Base-by-base conservation (phyloP, 2,329 filamentous ascomycete genomes). In the Bipolaris cookei region DNA sequence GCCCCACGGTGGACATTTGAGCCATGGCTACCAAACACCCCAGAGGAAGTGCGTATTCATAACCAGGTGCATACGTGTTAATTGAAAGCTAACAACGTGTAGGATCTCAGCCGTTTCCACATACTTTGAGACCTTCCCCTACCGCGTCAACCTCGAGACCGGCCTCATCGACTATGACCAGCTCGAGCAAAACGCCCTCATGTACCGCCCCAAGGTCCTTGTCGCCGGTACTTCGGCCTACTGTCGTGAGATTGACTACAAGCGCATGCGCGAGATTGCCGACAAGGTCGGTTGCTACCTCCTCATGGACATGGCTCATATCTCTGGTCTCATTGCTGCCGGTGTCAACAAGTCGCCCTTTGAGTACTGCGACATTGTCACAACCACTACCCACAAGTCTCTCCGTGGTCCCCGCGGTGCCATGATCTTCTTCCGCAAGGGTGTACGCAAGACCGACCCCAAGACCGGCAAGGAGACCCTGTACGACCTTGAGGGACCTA, bases 381-480 rank as follows among this genome's bases (percentile, higher is more conserved):
- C 95, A 45, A 99, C 95, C 20, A 99, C 95, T 35, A 97, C 92
- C 61, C 95, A 99, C 85, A 99, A 99, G 84, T 96, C 92, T 58
- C 86, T 99, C 63, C 90, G 95, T 75, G 95, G 95, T 35, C 95
- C 95, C 35, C 88, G 95, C 73, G 95, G 95, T 67, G 95, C 95
- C 70, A 91, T 99, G 87, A 99, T 99, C 78, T 99, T 99, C 85
- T 99, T 89, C 87, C 90, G 95, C 69, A 96, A 91, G 79, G 95
- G 95, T 62, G 90, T 97, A 32, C 86, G 94, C 67, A 88, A 86
- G 75, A 87, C 88, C 50, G 90, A 96, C 77, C 80, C 89, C 60
- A 97, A 96, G 84, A 92, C 89, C 46, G 93, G 92, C 73, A 89
- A 90, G 76, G 88, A 96, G 72, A 88, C 90, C 67, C 79, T 91